Percentiles rank a stretch among this genome's conserved stretches.
Evolutionary conservation across 208 protist species (phyloP).

Genomic region (Acanthamoeba triangularis): DNA sequence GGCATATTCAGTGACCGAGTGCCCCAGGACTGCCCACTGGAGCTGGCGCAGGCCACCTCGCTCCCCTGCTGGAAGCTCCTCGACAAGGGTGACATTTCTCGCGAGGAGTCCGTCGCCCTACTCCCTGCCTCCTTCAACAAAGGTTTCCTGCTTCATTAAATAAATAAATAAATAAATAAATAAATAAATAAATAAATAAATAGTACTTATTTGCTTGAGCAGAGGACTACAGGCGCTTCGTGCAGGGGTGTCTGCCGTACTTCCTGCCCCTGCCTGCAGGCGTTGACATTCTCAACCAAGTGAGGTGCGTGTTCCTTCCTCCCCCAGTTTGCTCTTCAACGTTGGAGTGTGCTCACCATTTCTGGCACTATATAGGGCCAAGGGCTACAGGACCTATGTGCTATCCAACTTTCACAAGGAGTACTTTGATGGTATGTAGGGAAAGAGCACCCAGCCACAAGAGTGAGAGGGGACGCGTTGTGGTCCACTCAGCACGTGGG

Average conservation of each 20-base stretch:
- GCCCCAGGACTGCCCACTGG: not conserved
- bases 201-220: not conserved
- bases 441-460: not conserved
- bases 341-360: not conserved
- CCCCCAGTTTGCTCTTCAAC: not conserved
- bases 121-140: slow-evolving; percentile 1
- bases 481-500: not conserved
- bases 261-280: slow-evolving; percentile 32
- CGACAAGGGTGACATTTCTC: slow-evolving; percentile 65
- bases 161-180: not conserved
- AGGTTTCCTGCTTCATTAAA: not conserved
- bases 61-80: slow-evolving; percentile 69
- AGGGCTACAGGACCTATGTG: slow-evolving; percentile 29
- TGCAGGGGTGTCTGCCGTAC: slow-evolving; percentile 7
- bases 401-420: slow-evolving; percentile 69
- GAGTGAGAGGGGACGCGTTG: not conserved
- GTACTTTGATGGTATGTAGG: slow-evolving; percentile 13
- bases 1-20: not conserved
- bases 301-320: not conserved
- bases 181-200: not conserved
- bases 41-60: not conserved
- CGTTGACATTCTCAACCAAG: slow-evolving; percentile 20
- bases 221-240: slow-evolving; percentile 60
- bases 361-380: not conserved
- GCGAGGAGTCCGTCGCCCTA: slow-evolving; percentile 21